Conservation (phyloP, 116 monocot species). For the Trichopus zeylanicus region DNA sequence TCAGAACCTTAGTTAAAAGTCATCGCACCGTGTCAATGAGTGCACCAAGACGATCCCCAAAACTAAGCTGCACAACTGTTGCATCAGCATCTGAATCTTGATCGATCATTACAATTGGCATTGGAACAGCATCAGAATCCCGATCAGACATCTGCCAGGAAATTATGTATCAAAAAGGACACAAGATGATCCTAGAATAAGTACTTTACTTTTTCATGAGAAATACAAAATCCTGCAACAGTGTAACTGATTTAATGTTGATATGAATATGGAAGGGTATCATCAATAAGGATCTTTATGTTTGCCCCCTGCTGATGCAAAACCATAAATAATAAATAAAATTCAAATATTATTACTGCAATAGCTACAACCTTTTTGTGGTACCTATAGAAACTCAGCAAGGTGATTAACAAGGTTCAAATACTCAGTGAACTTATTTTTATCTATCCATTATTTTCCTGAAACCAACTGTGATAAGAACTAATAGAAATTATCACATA, state of each 20-base stretch:
- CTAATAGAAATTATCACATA: constrained; percentile 13
- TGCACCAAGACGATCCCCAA: constrained; percentile 92
- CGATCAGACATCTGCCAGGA: constrained; percentile 29
- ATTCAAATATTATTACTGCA: too few relatives aligned
- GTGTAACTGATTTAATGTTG: background rate
- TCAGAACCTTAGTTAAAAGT: too few relatives aligned
- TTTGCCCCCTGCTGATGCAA: too few relatives aligned
- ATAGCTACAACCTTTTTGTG: too few relatives aligned
- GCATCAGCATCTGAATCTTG: constrained; percentile 88
- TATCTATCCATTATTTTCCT: background rate
- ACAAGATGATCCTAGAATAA: background rate
- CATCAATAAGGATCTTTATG: background rate
- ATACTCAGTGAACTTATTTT: background rate
- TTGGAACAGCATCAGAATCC: constrained; percentile 50
- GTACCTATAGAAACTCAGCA: too few relatives aligned
- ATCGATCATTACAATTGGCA: constrained; percentile 78
- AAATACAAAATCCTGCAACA: background rate
- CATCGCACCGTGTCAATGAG: constrained; percentile 47
- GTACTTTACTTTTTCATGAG: background rate
- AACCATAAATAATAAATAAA: too few relatives aligned
- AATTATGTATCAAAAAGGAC: background rate
- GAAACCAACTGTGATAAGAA: background rate
- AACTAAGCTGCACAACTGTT: constrained; percentile 82
- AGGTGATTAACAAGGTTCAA: background rate
- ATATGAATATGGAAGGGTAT: background rate